phyloP scores from a whole-genome alignment of 345 rosid genomes.

The Hirschfeldia incana region DNA sequence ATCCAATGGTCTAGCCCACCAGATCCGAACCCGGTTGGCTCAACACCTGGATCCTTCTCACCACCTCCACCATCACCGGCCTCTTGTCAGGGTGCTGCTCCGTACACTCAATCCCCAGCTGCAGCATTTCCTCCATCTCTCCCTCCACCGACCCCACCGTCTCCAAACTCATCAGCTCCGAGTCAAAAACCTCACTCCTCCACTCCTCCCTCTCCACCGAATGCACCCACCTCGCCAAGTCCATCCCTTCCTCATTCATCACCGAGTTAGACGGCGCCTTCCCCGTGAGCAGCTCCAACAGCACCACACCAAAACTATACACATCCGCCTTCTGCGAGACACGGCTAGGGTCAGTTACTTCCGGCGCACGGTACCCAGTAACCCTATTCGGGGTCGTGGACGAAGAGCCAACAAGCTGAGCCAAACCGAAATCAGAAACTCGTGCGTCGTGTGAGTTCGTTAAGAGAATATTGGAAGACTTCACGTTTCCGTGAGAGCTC shows the following conservation, averaged over 20 bases:
- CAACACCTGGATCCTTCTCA: conserved; percentile 58
- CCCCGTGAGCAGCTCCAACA: conserved; percentile 84
- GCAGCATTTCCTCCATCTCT: conserved; percentile 84
- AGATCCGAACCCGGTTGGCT: conserved; percentile 36
- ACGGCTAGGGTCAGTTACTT: conserved; percentile 82
- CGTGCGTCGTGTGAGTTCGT: conserved; percentile 71
- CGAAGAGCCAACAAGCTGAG: conserved; percentile 75
- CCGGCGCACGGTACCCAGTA: conserved; percentile 95
- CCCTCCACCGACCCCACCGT: conserved; percentile 47
- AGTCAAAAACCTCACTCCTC: conserved; percentile 81
- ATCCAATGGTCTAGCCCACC: conserved; percentile 20
- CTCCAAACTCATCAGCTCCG: conserved; percentile 81
- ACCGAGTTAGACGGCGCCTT: conserved; percentile 83
- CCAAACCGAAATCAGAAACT: conserved; percentile 86
- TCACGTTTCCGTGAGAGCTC: conserved; percentile 87
- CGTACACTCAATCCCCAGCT: conserved; percentile 80
- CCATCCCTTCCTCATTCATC: conserved; percentile 89
- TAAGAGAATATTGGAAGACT: conserved; percentile 87
- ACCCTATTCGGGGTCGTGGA: conserved; percentile 69
- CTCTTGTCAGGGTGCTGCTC: conserved; percentile 84
- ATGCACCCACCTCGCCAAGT: conserved; percentile 94
- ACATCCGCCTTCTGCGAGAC: conserved; percentile 96
- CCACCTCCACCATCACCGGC: conserved; percentile 68
- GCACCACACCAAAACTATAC: conserved; percentile 88
- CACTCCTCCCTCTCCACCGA: conserved; percentile 87